phyloP scores from a whole-genome alignment of 768 basidiomycete species.

The Trametes cingulata region DNA sequence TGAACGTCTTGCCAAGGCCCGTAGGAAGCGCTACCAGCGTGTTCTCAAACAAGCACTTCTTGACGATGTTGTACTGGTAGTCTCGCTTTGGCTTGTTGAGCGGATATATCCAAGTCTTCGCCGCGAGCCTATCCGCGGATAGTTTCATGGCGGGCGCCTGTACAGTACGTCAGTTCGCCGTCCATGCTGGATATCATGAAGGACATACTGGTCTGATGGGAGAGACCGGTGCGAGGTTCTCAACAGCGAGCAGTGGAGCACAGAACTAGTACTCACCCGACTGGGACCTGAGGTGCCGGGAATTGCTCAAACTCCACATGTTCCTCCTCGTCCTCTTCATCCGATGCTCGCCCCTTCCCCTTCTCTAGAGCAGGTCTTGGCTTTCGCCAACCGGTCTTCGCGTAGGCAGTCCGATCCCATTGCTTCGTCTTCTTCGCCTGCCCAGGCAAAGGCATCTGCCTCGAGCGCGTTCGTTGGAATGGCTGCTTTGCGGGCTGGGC shows the following conservation, averaged over 20 bases:
- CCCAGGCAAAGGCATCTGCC: constrained; percentile 23
- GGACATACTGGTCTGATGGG: constrained; percentile 12
- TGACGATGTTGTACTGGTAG: constrained; percentile 94
- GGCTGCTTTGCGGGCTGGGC: constrained; percentile 29
- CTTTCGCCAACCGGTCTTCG: constrained; percentile 72
- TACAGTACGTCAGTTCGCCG: neutral
- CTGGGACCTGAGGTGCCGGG: constrained; percentile 61
- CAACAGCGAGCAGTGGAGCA: neutral
- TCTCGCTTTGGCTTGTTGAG: constrained; percentile 84
- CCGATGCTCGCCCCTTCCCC: constrained; percentile 39
- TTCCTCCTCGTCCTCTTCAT: constrained; percentile 61
- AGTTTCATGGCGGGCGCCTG: constrained; percentile 81
- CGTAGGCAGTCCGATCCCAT: constrained; percentile 91
- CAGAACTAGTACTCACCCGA: constrained; percentile 27
- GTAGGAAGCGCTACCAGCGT: constrained; percentile 94
- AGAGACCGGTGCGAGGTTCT: neutral
- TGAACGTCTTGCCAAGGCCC: constrained; percentile 96
- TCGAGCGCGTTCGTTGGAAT: constrained; percentile 46
- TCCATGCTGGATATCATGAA: neutral
- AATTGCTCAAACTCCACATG: constrained; percentile 77
- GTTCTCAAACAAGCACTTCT: constrained; percentile 84
- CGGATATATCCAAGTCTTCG: constrained; percentile 89
- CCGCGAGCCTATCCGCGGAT: constrained; percentile 71
- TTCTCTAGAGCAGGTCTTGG: constrained; percentile 53
- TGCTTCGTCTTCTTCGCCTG: constrained; percentile 59